Percentiles rank a stretch among this genome's conserved stretches.
phyloP scores from a whole-genome alignment of 345 rosid genomes.

The Iberis pinnata region DNA sequence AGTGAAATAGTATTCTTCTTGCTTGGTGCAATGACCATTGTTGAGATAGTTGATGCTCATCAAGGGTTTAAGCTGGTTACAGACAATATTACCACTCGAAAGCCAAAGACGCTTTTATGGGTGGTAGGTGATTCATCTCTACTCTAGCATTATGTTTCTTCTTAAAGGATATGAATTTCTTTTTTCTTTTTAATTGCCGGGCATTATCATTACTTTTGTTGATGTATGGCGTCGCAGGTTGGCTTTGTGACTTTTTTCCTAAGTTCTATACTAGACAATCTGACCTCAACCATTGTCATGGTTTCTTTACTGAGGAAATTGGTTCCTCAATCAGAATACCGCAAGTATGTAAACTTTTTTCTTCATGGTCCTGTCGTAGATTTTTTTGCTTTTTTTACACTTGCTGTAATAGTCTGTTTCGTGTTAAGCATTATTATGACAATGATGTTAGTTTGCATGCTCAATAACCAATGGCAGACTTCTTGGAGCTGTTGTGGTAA shows the following conservation, averaged over 20 bases:
- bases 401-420: conserved; percentile 2
- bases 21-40: conserved; percentile 99
- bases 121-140: conserved; percentile 52
- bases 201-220: not conserved
- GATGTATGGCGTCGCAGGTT: conserved; percentile 45
- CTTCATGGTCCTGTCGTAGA: not conserved
- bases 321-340: conserved; percentile 83
- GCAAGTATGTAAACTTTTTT: conserved; percentile 56
- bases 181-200: not conserved
- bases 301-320: conserved; percentile 85
- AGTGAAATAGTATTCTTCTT: conserved; percentile 92
- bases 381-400: not conserved
- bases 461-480: conserved; percentile 46
- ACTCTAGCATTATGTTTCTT: not conserved
- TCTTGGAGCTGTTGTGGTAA: conserved; percentile 89
- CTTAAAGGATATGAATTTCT: not conserved
- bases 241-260: conserved; percentile 92
- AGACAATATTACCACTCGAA: conserved; percentile 89
- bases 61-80: conserved; percentile 99
- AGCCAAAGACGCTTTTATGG: conserved; percentile 79
- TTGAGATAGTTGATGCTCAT: conserved; percentile 97
- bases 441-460: not conserved
- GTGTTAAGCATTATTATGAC: not conserved
- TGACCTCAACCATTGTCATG: conserved; percentile 95
- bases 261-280: conserved; percentile 82